A percentile compares a stretch with the other conserved stretches of the same genome.
Conservation (phyloP, 192 early-diverging fungal genomes). For the Obelidium mucronatum region DNA sequence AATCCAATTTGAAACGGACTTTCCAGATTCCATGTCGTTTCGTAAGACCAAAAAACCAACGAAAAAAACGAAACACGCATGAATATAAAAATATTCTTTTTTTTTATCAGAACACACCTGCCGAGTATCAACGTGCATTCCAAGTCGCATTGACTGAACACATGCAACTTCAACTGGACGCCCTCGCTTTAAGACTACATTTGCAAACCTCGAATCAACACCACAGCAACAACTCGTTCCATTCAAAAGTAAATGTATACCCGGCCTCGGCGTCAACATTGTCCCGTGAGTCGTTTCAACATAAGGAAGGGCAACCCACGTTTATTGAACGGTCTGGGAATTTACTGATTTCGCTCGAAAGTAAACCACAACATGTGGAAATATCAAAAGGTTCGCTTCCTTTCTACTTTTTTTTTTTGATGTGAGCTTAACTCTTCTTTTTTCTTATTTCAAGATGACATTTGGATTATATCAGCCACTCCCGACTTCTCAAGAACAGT, state of each 20-base stretch:
- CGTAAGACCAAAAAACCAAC: not conserved
- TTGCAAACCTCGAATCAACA: not conserved
- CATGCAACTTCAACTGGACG: slow-evolving; percentile 35
- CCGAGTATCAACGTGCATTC: slow-evolving; percentile 12
- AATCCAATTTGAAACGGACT: slow-evolving; percentile 3
- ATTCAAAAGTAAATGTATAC: not conserved
- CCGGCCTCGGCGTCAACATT: not conserved
- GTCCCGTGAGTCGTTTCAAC: slow-evolving; percentile 10
- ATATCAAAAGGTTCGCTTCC: slow-evolving; percentile 5
- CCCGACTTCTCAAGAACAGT: slow-evolving; percentile 7
- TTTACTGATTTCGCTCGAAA: not conserved
- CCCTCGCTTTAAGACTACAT: slow-evolving; percentile 10
- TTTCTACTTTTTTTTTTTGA: not conserved
- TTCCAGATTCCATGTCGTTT: slow-evolving; percentile 17
- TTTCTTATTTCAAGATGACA: slow-evolving; percentile 45
- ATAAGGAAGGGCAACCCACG: slow-evolving; percentile 1
- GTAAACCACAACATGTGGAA: not conserved
- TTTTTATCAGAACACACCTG: not conserved
- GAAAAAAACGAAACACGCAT: not conserved
- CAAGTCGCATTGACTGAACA: slow-evolving; percentile 26
- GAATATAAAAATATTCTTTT: not conserved
- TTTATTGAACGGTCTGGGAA: slow-evolving; percentile 7
- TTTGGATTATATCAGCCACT: slow-evolving; percentile 42
- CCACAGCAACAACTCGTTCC: not conserved
- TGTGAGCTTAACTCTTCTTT: too few relatives aligned